These are phyloP conservation scores for Colletotrichum melonis DNA, from an alignment of 2,329 filamentous ascomycete species.

Conservation along the genomic window DNA sequence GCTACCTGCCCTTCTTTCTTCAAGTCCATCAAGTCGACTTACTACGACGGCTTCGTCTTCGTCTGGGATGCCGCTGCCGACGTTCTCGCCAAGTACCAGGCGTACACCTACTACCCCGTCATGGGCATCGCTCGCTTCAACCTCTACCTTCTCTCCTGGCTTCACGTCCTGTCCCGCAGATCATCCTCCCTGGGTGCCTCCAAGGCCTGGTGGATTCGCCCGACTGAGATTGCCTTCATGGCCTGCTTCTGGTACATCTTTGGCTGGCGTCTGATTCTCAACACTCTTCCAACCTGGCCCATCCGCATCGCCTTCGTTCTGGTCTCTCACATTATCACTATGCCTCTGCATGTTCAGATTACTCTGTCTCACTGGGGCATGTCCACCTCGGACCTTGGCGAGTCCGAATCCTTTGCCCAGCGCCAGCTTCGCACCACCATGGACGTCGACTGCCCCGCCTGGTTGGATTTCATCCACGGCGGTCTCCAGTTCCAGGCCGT, in stretches of 20 bases:
- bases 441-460: conserved; percentile 78
- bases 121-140: conserved; percentile 79
- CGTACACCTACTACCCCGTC: conserved; percentile 76
- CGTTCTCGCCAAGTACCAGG: conserved; percentile 69
- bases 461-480: conserved; percentile 79
- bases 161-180: conserved; percentile 68
- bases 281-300: conserved; percentile 66
- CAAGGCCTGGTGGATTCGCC: conserved; percentile 75
- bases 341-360: conserved; percentile 78
- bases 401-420: conserved; percentile 75
- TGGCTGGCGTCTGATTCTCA: conserved; percentile 73
- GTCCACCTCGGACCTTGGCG: conserved; percentile 73
- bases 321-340: conserved; percentile 72
- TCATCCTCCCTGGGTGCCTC: conserved; percentile 65
- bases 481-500: conserved; percentile 80
- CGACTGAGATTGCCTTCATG: conserved; percentile 73
- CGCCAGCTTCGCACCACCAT: conserved; percentile 78
- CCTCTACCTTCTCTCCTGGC: conserved; percentile 75
- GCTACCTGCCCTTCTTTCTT: conserved; percentile 75
- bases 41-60: conserved; percentile 72
- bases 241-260: conserved; percentile 75
- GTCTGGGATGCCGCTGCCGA: conserved; percentile 71
- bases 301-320: conserved; percentile 71
- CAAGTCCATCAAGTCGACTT: conserved; percentile 70
- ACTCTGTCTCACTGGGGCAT: conserved; percentile 80